Evolutionary conservation across 2,329 filamentous ascomycete genomes (phyloP).

Genomic region (Hypoxylon sp.): DNA sequence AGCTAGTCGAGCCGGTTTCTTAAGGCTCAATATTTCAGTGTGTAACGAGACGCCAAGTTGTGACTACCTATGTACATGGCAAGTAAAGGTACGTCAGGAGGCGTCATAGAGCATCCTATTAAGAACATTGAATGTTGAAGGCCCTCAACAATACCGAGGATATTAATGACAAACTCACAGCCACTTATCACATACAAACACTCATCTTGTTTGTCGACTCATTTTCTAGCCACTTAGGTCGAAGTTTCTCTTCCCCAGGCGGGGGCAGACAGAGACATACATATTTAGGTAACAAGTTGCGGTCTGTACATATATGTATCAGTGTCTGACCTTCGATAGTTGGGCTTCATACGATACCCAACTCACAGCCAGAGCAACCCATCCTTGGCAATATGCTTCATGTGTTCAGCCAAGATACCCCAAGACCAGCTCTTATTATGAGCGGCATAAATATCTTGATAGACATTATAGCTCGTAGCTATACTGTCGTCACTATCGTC

Average conservation of each 20-base stretch:
- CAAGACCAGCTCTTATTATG: constrained; percentile 27
- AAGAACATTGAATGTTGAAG: too few relatives aligned
- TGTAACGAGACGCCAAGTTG: constrained; percentile 14
- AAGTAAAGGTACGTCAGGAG: constrained; percentile 16
- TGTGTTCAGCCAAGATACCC: constrained; percentile 32
- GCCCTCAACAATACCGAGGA: constrained; percentile 1
- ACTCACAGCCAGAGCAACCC: constrained; percentile 24
- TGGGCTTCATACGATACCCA: constrained; percentile 37
- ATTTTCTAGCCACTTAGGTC: background rate
- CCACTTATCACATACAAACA: background rate
- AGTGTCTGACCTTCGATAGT: constrained; percentile 25
- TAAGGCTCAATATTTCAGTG: constrained; percentile 5
- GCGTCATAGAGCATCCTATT: constrained; percentile 19
- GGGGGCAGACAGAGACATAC: constrained; percentile 4
- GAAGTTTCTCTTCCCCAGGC: background rate
- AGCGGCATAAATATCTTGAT: constrained; percentile 18
- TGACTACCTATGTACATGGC: too few relatives aligned
- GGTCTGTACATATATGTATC: constrained; percentile 19
- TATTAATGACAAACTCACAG: constrained; percentile 1
- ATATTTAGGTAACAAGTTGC: constrained; percentile 15
- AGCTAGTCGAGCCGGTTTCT: background rate
- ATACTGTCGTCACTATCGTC: constrained; percentile 13
- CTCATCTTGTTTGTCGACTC: constrained; percentile 1
- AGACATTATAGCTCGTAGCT: background rate
- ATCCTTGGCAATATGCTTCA: constrained; percentile 34